These are phyloP conservation scores for Adansonia digitata DNA, from an alignment of 345 rosid genomes.

Conservation along the genomic window DNA sequence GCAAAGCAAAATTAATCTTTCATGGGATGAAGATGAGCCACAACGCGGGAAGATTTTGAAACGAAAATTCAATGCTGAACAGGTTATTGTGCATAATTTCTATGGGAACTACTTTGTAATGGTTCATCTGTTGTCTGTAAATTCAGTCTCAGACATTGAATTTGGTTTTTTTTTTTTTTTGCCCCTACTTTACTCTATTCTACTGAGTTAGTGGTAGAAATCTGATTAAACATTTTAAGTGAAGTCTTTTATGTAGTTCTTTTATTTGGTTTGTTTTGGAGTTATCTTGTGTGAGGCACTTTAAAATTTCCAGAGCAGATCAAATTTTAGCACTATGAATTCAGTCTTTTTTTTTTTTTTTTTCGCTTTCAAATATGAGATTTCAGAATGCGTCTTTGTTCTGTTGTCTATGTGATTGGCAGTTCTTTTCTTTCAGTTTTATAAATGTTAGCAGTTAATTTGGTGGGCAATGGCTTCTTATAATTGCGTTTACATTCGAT, in stretches of 20 bases:
- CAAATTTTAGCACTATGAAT: not conserved
- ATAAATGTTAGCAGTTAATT: not conserved
- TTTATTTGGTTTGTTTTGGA: not conserved
- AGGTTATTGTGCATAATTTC: slow-evolving; percentile 38
- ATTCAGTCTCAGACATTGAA: not conserved
- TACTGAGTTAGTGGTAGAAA: not conserved
- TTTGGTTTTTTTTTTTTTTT: not conserved
- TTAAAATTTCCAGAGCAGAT: not conserved
- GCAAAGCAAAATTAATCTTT: slow-evolving; percentile 60
- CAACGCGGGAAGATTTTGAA: slow-evolving; percentile 72
- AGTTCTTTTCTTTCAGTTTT: not conserved
- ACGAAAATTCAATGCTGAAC: slow-evolving; percentile 66
- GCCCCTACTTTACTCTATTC: not conserved
- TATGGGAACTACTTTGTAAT: not conserved
- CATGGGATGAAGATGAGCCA: slow-evolving; percentile 99
- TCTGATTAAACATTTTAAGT: not conserved
- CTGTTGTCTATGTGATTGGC: not conserved
- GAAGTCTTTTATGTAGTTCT: not conserved
- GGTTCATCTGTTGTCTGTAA: not conserved
- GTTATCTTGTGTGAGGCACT: not conserved
- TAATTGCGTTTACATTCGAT: not conserved
- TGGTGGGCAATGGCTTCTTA: not conserved
- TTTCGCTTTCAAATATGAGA: not conserved
- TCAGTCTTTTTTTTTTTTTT: not conserved
- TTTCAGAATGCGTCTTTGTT: not conserved